Percentiles rank a stretch among this genome's conserved stretches.
phyloP scores from a whole-genome alignment of 139 green algal genomes.

The Chlorella sp. region DNA sequence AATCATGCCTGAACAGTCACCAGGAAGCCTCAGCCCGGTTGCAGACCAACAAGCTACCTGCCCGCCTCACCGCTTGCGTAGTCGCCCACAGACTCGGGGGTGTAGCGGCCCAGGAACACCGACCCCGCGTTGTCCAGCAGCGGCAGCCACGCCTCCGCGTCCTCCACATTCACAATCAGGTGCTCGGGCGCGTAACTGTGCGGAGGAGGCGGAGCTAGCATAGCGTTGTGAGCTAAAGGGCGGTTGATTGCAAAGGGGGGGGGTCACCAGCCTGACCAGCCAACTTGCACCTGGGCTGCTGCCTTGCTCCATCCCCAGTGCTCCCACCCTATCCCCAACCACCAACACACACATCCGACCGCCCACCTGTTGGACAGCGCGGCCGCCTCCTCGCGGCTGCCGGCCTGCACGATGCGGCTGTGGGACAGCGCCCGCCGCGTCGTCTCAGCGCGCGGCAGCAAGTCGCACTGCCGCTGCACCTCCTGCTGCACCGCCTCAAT shows the following conservation, averaged over 20 bases:
- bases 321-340: not conserved
- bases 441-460: conserved; percentile 88
- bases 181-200: conserved; percentile 97
- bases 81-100: conserved; percentile 97
- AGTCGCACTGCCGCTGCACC: conserved; percentile 83
- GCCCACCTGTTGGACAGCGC: conserved; percentile 84
- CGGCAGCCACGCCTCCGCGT: conserved; percentile 90
- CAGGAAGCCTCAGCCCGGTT: too few relatives aligned
- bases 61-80: conserved; percentile 80
- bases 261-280: too few relatives aligned
- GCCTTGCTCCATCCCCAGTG: not conserved
- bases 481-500: conserved; percentile 80
- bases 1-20: not conserved
- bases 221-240: too few relatives aligned
- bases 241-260: too few relatives aligned
- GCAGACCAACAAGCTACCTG: too few relatives aligned
- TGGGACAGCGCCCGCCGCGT: conserved; percentile 91
- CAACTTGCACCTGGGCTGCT: too few relatives aligned
- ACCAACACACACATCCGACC: not conserved
- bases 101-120: conserved; percentile 95
- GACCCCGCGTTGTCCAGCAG: conserved; percentile 91
- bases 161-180: conserved; percentile 95
- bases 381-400: conserved; percentile 72
- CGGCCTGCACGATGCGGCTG: conserved; percentile 82
- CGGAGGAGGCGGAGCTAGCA: too few relatives aligned